Conservation (phyloP, 1,284 basidiomycete genomes). For the Sanghuangporus sanghuang region DNA sequence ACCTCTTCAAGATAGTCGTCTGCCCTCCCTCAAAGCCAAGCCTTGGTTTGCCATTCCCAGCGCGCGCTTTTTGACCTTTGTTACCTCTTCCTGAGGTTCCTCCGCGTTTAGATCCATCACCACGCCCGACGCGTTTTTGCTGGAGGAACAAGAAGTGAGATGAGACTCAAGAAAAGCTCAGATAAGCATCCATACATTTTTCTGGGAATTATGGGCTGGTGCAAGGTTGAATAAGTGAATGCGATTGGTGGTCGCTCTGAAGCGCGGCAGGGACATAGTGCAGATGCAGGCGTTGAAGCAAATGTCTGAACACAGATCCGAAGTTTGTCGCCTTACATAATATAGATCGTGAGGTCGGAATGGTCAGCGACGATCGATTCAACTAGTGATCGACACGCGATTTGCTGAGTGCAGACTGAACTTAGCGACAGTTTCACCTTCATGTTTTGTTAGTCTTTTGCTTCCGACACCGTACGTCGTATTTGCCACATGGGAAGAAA, state of each 20-base stretch:
- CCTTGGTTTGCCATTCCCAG: slow-evolving; percentile 84
- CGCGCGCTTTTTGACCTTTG: slow-evolving; percentile 94
- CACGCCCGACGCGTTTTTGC: slow-evolving; percentile 94
- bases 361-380: no score
- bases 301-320: not conserved
- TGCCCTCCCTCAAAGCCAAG: slow-evolving; percentile 94
- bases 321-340: not conserved
- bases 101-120: slow-evolving; percentile 86
- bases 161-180: not conserved
- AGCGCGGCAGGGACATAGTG: slow-evolving; percentile 12
- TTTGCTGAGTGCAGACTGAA: not conserved
- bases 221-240: slow-evolving; percentile 18
- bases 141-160: slow-evolving; percentile 27
- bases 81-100: slow-evolving; percentile 91
- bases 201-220: slow-evolving; percentile 15
- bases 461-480: not conserved
- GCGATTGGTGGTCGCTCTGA: slow-evolving; percentile 16
- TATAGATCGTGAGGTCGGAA: not conserved
- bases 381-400: not conserved
- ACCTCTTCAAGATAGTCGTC: slow-evolving; percentile 86
- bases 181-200: slow-evolving; percentile 9
- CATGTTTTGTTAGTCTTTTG: not conserved
- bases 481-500: not conserved
- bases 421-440: not conserved
- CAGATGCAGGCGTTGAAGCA: not conserved